Base-by-base conservation (phyloP, 345 rosid genomes). In the Lagerstroemia speciosa region DNA sequence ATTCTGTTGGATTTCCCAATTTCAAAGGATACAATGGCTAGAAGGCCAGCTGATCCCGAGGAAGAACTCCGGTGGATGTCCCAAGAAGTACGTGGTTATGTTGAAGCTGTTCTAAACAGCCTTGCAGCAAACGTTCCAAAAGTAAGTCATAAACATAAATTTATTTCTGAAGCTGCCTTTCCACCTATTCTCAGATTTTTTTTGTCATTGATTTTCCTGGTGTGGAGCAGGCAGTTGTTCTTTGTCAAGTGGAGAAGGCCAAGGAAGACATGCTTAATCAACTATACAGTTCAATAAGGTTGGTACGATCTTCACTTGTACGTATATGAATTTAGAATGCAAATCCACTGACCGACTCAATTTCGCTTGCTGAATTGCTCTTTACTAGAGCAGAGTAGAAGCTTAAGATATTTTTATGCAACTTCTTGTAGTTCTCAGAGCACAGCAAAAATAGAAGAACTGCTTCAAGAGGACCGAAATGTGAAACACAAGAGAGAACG, bases 31-130 rank as follows among this genome's bases (percentile, higher is more conserved):
- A 87, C 92, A 68, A 86, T 89, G 91, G 76, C 76, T 58, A 77
- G 89, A 76, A 87, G 83, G 72, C 96, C 98, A 7, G 89, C 73
- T 40, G 96, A 93, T 75, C 97, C 98, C 20, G 98, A 93, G 76
- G 98, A 93, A 76, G 97, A 93, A 79, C 89, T 93, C 30, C 82
- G 96, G 67, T 93, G 97, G 97, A 93, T 93, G 97, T 88, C 96
- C 50, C 97, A 93, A 74, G 97, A 93, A 89, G 97, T 93, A 14
- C 96, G 98, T 29, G 94, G 98, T 75, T 92, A 92, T 68, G 92
- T 92, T 1, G 98, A 89, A 87, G 98, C 98, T 53, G 98, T 92
- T 71, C 82, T 92, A 65, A 90, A 92, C 78, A 92, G 98, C 67
- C 78, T 92, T 57, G 96, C 87, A 71, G 96, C 98, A 63, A 92